phyloP scores from a whole-genome alignment of 2,329 filamentous ascomycete species.

The Biscogniauxia mediterranea region DNA sequence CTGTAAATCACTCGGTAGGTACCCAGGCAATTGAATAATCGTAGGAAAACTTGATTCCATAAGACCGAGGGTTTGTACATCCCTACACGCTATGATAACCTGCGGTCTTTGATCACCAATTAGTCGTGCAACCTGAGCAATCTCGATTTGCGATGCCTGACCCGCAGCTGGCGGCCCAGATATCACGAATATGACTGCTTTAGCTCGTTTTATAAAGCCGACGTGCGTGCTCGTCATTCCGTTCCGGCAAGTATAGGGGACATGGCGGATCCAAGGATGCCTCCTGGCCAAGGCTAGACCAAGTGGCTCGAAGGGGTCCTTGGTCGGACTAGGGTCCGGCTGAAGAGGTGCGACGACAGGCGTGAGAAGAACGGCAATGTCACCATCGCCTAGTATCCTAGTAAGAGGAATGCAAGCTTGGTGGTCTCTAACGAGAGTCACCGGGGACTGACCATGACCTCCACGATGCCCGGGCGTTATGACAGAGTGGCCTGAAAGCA shows the following conservation, averaged over 20 bases:
- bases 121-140: conserved; percentile 45
- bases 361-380: conserved; percentile 61
- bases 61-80: conserved; percentile 38
- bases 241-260: conserved; percentile 64
- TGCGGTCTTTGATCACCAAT: conserved; percentile 49
- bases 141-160: conserved; percentile 50
- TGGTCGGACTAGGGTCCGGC: conserved; percentile 40
- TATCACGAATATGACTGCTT: conserved; percentile 60
- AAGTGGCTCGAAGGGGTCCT: conserved; percentile 71
- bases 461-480: conserved; percentile 29
- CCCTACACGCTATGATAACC: conserved; percentile 53
- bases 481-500: conserved; percentile 31
- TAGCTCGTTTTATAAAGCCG: conserved; percentile 60
- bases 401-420: conserved; percentile 46
- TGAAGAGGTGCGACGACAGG: conserved; percentile 51
- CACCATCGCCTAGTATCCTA: conserved; percentile 45
- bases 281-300: conserved; percentile 60
- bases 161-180: conserved; percentile 46
- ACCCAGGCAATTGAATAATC: conserved; percentile 49
- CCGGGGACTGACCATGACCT: conserved; percentile 29
- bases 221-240: conserved; percentile 65
- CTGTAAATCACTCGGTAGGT: conserved; percentile 46
- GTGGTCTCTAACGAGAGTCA: conserved; percentile 29
- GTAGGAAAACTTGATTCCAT: conserved; percentile 48
- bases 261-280: conserved; percentile 64